phyloP scores from a whole-genome alignment of 2,329 filamentous ascomycete genomes.

The Fusarium temperatum region DNA sequence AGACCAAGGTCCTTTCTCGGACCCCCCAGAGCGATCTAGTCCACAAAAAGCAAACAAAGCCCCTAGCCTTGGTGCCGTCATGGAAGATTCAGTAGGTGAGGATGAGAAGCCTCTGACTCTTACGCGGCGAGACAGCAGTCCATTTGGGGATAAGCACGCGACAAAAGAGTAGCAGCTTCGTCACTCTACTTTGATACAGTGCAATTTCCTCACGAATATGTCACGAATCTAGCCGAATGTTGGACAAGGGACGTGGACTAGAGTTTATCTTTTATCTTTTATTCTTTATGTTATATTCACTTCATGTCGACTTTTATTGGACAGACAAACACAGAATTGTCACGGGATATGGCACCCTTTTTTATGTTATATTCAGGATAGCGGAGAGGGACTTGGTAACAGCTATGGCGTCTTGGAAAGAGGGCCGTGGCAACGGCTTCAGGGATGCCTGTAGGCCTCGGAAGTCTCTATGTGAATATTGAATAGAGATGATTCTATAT shows the following conservation, averaged over 20 bases:
- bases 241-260: conserved; percentile 13
- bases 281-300: conserved; percentile 27
- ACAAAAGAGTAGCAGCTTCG: conserved; percentile 55
- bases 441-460: conserved; percentile 42
- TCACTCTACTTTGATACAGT: conserved; percentile 19
- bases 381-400: conserved; percentile 37
- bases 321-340: conserved; percentile 32
- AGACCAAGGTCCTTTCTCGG: conserved; percentile 69
- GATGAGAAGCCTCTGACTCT: conserved; percentile 43
- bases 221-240: conserved; percentile 33
- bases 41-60: conserved; percentile 47
- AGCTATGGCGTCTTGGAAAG: conserved; percentile 44
- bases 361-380: conserved; percentile 34
- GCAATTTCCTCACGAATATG: conserved; percentile 22
- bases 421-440: conserved; percentile 42
- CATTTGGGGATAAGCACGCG: conserved; percentile 68
- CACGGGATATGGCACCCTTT: conserved; percentile 38
- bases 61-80: conserved; percentile 63
- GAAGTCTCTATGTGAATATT: conserved; percentile 38
- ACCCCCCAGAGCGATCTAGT: conserved; percentile 55
- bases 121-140: conserved; percentile 53
- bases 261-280: conserved; percentile 19
- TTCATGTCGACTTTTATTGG: conserved; percentile 41
- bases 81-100: conserved; percentile 59
- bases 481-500: conserved; percentile 42